Conservation (phyloP, 768 basidiomycete species). For the Tricholoma saponaceum region DNA sequence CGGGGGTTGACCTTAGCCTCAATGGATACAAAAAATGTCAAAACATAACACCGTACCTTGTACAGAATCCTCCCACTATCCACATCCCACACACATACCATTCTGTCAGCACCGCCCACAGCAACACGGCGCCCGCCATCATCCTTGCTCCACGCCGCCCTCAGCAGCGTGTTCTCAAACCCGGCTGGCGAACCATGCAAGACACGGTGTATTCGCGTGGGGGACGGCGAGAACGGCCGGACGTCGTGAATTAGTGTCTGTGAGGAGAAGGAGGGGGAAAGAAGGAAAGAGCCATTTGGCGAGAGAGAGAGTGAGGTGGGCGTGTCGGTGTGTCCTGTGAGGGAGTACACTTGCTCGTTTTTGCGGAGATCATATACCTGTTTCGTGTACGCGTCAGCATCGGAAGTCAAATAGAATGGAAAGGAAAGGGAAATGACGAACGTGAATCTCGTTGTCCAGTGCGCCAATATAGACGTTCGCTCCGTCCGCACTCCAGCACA, state of each 20-base stretch:
- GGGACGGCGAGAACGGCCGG: constrained; percentile 87
- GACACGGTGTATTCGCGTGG: constrained; percentile 75
- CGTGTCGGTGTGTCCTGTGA: constrained; percentile 87
- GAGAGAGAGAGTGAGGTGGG: constrained; percentile 92
- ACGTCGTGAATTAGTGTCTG: constrained; percentile 89
- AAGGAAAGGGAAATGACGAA: constrained; percentile 35
- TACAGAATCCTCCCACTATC: constrained; percentile 72
- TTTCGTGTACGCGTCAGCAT: not conserved
- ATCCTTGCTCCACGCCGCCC: constrained; percentile 84
- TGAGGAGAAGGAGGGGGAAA: constrained; percentile 89
- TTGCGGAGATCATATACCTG: constrained; percentile 92
- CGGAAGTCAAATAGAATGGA: no score
- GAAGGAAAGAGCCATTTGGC: constrained; percentile 81
- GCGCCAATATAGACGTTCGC: constrained; percentile 87
- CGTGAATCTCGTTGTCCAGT: constrained; percentile 95
- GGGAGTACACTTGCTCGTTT: constrained; percentile 70
- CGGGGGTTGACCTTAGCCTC: not conserved
- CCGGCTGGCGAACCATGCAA: constrained; percentile 88
- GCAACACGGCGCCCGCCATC: constrained; percentile 80
- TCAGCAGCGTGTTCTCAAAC: constrained; percentile 84
- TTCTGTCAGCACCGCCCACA: constrained; percentile 87
- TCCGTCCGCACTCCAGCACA: constrained; percentile 91
- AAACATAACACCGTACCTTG: constrained; percentile 49
- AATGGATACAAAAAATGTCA: not conserved
- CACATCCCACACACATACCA: constrained; percentile 85